Conservation (phyloP, 2,329 filamentous ascomycete species). For the Nothomitra cinnamomea region DNA sequence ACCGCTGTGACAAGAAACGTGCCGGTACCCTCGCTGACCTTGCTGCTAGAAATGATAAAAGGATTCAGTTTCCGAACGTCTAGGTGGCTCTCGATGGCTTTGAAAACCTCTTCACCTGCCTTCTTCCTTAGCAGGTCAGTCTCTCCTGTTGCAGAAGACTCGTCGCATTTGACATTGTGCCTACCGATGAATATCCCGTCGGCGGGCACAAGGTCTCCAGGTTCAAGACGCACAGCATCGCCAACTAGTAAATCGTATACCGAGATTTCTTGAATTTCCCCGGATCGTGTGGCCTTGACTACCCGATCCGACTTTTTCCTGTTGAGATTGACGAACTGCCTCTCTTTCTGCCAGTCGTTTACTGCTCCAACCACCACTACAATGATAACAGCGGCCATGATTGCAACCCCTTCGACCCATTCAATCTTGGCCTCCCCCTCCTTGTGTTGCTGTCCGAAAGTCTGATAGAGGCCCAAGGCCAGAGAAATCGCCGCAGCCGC, state of each 20-base stretch:
- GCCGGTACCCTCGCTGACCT: conserved; percentile 59
- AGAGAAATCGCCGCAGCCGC: conserved; percentile 57
- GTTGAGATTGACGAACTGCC: conserved; percentile 65
- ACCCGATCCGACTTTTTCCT: conserved; percentile 60
- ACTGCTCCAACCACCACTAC: conserved; percentile 62
- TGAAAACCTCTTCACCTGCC: conserved; percentile 46
- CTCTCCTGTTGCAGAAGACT: conserved; percentile 62
- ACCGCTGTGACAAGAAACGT: conserved; percentile 60
- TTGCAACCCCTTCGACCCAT: conserved; percentile 71
- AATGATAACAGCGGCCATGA: conserved; percentile 58
- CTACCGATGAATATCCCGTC: conserved; percentile 55
- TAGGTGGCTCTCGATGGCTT: conserved; percentile 43
- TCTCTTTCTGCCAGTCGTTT: conserved; percentile 71
- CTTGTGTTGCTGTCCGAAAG: conserved; percentile 40
- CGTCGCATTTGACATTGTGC: conserved; percentile 52
- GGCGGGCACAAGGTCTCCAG: conserved; percentile 54
- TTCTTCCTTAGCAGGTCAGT: conserved; percentile 56
- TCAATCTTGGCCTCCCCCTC: conserved; percentile 43
- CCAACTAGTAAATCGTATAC: conserved; percentile 57
- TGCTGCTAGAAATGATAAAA: conserved; percentile 76
- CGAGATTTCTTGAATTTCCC: conserved; percentile 49
- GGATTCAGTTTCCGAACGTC: conserved; percentile 53
- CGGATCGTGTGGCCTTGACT: conserved; percentile 63
- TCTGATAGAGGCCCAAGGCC: conserved; percentile 58
- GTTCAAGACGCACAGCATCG: conserved; percentile 55